Base-by-base conservation (phyloP, 768 basidiomycete species). In the Gymnopilus dilepis region DNA sequence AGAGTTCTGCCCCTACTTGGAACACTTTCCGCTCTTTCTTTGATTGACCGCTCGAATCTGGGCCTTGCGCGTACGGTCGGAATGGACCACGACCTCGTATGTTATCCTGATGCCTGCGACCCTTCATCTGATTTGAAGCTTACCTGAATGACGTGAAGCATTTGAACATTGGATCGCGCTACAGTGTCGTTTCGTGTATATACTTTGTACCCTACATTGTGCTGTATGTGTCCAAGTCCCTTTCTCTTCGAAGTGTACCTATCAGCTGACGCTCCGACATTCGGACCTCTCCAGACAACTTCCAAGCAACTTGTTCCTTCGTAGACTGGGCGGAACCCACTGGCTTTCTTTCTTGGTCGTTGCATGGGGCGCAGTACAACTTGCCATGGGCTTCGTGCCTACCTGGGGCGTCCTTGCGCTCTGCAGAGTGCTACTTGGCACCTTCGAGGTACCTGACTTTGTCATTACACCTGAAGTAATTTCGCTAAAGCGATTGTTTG, bases 171-270 rank as follows among this genome's bases (percentile, higher is more conserved):
- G 80, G 80, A 37, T 62, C 71, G 37, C 78, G 81, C 22, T 83
- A 79, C 69, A 81, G 78, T 68, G 76, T 82, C 63, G 73, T 80
- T n/a, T 74, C 79, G 34, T 77, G 75, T 37, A 63, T 82, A 30
- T 83, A 80, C 63, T 82, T 83, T 65, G 62, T 81, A 13, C 82
- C 82, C n/a, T 82, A 81, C 63, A 79, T 80, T 52, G 53, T 82
- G 22, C 71, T 81, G 82, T 82, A 56, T 59, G 80, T 73, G 24
- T 17, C 51, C n/a, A 13, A 31, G 3, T 24, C 33, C 33, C 11
- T 24, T 64, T 26, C 30, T 65, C 40, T 43, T 31, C 26, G 21
- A 21, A 48, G 48, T 22, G 48, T 57, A 19, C 22, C 38, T 48
- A 56, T 30, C 42, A 28, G 28, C 19, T 43, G 17, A 55, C 26